These are phyloP conservation scores for Komagataella phaffii DNA, from an alignment of 805 yeast species.

Conservation along the genomic window DNA sequence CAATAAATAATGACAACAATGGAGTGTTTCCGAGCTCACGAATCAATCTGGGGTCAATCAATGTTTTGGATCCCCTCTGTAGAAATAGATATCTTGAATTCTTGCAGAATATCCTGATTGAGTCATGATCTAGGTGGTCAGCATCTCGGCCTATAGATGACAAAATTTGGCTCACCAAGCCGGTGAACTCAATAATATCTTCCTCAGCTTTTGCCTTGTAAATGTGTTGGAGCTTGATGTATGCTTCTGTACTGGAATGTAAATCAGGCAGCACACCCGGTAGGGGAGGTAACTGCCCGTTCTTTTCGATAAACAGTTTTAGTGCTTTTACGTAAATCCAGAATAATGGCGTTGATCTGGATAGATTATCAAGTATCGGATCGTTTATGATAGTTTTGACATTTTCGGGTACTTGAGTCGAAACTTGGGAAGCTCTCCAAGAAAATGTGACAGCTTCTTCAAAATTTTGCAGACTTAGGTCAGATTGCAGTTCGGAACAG, in stretches of 20 bases:
- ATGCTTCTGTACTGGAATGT: conserved; percentile 62
- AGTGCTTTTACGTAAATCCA: conserved; percentile 55
- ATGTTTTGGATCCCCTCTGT: conserved; percentile 25
- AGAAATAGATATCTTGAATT: conserved; percentile 42
- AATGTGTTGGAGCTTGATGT: conserved; percentile 40
- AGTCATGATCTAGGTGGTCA: conserved; percentile 19
- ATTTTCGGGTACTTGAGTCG: conserved; percentile 18
- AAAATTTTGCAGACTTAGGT: conserved; percentile 26
- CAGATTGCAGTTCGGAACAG: conserved; percentile 23
- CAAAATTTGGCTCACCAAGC: conserved; percentile 9
- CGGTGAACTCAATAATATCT: conserved; percentile 27
- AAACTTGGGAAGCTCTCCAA: conserved; percentile 25
- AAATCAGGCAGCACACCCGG: conserved; percentile 77
- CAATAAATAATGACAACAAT: not conserved
- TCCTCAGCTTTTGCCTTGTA: conserved; percentile 39
- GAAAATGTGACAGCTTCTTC: conserved; percentile 37
- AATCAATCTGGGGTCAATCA: not conserved
- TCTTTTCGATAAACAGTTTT: conserved; percentile 28
- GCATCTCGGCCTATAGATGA: conserved; percentile 14
- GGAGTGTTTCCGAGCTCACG: not conserved
- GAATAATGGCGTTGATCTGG: conserved; percentile 24
- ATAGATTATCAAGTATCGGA: conserved; percentile 9
- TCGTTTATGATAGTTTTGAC: conserved; percentile 13
- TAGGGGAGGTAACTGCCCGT: conserved; percentile 39
- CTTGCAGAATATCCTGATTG: conserved; percentile 41